Base-by-base conservation (phyloP, 208 protist species). In the Trypanosoma theileri region DNA sequence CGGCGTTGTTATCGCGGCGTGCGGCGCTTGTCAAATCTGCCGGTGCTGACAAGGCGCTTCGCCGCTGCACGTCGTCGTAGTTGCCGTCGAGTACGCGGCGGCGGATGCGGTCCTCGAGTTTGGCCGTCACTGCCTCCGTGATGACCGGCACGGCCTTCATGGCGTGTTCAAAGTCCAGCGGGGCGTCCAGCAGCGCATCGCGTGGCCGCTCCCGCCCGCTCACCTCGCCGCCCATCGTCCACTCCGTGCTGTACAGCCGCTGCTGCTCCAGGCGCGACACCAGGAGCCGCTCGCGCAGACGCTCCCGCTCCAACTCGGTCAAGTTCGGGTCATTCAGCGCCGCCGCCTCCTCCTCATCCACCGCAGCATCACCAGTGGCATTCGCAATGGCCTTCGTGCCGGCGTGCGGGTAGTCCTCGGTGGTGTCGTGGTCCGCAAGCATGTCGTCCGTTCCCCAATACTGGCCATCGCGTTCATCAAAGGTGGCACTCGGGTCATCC, bases 91-190 rank as follows among this genome's bases (percentile, higher is more conserved):
- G 66, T 44, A 97, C 88, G 60, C 92, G 92, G 72, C 86, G 81
- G 53, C 81, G 85, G 53, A 97, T 93, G 66, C 92, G 85, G 57
- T 97, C 92, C 79, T 95, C 89, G 52, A 97, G 85, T 60, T 80
- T 78, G 40, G 80, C 84, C 12, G 92, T 97, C 61, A 91, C 77
- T 41, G 80, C 82, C 73, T 85, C 89, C 16, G 92, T 97, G 58
- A 94, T 81, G 66, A 97, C 89, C 3, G 92, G 92, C 17, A 85
- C 84, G 28, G 89, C 71, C 77, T 88, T 88, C 86, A 93, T 93
- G 54, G 82, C 89, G 77, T 97, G 84, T 63, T 97, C 92, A 69
- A 95, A 95, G 53, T 97, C 86, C 7, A 97, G 62, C 40, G 81
- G 64, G 41, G 93, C 86, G 57, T 95, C 88, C 21, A 97, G 80